phyloP scores from a whole-genome alignment of 2,329 filamentous ascomycete genomes.

The Pseudopyrenochaeta lycopersici region DNA sequence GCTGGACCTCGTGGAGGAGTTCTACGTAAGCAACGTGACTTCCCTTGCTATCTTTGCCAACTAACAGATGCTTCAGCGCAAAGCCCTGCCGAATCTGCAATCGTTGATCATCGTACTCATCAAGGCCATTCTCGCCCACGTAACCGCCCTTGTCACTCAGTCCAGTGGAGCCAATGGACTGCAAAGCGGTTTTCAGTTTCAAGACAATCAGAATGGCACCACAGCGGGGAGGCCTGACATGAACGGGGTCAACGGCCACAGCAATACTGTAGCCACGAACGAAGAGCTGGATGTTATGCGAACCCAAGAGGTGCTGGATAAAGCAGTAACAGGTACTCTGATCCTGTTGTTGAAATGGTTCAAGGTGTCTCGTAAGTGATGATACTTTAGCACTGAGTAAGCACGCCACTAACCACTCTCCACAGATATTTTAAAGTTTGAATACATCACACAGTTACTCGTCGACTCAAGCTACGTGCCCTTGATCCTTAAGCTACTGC shows the following conservation, averaged over 20 bases:
- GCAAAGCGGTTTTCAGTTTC: conserved; percentile 57
- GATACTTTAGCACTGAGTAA: not conserved
- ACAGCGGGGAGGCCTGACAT: conserved; percentile 40
- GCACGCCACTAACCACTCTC: not conserved
- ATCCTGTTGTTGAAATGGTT: conserved; percentile 95
- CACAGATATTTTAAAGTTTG: conserved; percentile 89
- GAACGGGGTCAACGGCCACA: conserved; percentile 43
- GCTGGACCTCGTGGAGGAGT: conserved; percentile 77
- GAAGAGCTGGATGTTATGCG: conserved; percentile 86
- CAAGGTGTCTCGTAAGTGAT: conserved; percentile 83
- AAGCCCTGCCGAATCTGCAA: conserved; percentile 84
- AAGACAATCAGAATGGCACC: conserved; percentile 52
- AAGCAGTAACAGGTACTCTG: conserved; percentile 89
- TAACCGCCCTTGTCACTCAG: conserved; percentile 81
- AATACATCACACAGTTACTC: conserved; percentile 92
- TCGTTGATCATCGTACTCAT: conserved; percentile 92
- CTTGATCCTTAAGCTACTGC: conserved; percentile 89
- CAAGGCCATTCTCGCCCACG: conserved; percentile 86
- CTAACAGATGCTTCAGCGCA: conserved; percentile 65
- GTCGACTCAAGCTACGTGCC: conserved; percentile 96
- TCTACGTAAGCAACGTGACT: conserved; percentile 74
- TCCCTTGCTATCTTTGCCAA: not conserved
- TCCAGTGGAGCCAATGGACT: conserved; percentile 58
- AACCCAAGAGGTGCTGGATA: conserved; percentile 85
- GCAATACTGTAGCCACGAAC: conserved; percentile 42